Evolutionary conservation across 2,329 filamentous ascomycete species (phyloP), one percentile per base, ranked within the genome.

Genomic region (Curvularia eragrostidis): DNA sequence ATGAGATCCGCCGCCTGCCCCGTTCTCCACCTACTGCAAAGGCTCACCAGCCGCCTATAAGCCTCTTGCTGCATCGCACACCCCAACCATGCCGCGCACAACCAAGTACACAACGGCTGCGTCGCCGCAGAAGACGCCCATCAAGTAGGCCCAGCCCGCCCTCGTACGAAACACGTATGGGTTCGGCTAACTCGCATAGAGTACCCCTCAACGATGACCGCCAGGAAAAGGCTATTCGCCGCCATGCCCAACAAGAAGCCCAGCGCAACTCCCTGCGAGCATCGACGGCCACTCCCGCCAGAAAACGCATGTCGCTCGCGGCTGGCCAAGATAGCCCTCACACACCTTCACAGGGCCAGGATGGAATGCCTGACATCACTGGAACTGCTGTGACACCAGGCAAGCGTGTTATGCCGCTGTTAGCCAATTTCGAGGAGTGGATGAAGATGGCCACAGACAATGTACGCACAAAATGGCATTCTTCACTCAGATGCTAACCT

Each of bases 361-460:
- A 87, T 58, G 81, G 88, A 62, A 84, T 87, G 69, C 79, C 77
- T 36, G 72, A 75, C 58, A 89, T 91, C 44, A 87, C 86, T 57
- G 90, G 91, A 30, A 87, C 83, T 62, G 91, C 90, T 36, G 90
- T 96, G 52, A 97, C 95, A 58, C 95, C 94, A 52, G 94, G 96
- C 89, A 97, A 97, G 84, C 90, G 93, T 60, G 91, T 71, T 32
- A 68, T 97, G 26, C 95, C 95, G 1, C 90, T 99, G 68, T 83
- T 99, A 53, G 95, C 95, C 72, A 99, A 99, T 79, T 99, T 98
- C 70, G 95, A 99, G 77, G 95, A 99, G 76, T 98, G 94, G 95
- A 98, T 99, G 93, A 99, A 98, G 84, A 96, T 99, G 93, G 95
- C 95, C 2, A 98, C 95, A 15, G 95, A 99, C 81, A 99, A 99